phyloP scores from a whole-genome alignment of 2,329 filamentous ascomycete genomes.

The Xylogone sp. region DNA sequence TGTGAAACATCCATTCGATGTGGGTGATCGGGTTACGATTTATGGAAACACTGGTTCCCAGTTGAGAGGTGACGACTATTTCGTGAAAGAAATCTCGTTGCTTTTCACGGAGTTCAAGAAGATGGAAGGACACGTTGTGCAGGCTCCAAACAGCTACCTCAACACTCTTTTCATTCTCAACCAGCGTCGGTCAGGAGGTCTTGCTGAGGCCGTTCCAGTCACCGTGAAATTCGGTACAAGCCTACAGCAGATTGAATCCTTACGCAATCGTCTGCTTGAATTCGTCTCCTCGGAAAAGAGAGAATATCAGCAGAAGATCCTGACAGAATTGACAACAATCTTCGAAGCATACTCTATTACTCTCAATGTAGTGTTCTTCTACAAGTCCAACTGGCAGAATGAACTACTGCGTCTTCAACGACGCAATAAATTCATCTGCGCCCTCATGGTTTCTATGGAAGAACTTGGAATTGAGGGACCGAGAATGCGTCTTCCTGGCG shows the following conservation, averaged over 20 bases:
- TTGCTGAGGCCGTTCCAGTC: slow-evolving; percentile 82
- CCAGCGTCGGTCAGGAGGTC: slow-evolving; percentile 81
- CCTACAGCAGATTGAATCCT: slow-evolving; percentile 73
- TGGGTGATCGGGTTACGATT: slow-evolving; percentile 86
- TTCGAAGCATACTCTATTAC: slow-evolving; percentile 81
- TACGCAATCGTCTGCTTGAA: slow-evolving; percentile 75
- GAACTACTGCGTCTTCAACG: slow-evolving; percentile 84
- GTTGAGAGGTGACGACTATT: slow-evolving; percentile 85
- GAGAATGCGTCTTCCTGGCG: slow-evolving; percentile 27
- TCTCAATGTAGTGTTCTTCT: slow-evolving; percentile 93
- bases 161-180: slow-evolving; percentile 95
- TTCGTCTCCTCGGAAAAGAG: slow-evolving; percentile 84
- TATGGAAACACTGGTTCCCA: slow-evolving; percentile 84
- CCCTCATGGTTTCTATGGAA: slow-evolving; percentile 77
- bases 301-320: slow-evolving; percentile 81
- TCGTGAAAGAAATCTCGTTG: slow-evolving; percentile 89
- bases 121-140: slow-evolving; percentile 94
- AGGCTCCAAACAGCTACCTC: slow-evolving; percentile 90
- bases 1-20: slow-evolving; percentile 95
- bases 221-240: slow-evolving; percentile 87
- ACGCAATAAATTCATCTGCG: slow-evolving; percentile 91
- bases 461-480: slow-evolving; percentile 30
- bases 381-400: slow-evolving; percentile 96
- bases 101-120: slow-evolving; percentile 98
- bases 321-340: slow-evolving; percentile 78